Percentiles rank a stretch among this genome's conserved stretches.
These are phyloP conservation scores for Alnus glutinosa DNA, from an alignment of 306 rosid species.

Conservation along the genomic window DNA sequence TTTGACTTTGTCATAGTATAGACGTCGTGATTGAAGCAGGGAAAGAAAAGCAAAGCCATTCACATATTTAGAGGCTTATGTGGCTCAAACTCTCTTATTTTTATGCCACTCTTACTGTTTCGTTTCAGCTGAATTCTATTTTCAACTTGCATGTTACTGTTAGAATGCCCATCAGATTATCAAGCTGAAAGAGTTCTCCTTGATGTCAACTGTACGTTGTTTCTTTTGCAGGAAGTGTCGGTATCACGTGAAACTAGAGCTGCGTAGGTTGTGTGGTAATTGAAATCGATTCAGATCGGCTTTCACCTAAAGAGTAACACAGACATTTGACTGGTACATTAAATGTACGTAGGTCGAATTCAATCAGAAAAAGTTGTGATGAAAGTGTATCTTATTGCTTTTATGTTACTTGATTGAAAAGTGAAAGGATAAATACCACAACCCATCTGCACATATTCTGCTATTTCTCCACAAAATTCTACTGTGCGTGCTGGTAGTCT, in stretches of 20 bases:
- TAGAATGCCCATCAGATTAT: neutral
- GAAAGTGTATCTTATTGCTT: neutral
- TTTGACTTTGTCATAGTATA: neutral
- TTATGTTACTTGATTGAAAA: neutral
- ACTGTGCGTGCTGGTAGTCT: too few relatives aligned
- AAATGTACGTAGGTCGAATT: neutral
- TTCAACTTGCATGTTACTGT: constrained; percentile 6
- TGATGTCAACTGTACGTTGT: neutral
- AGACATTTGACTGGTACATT: neutral
- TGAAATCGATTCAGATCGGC: constrained; percentile 6
- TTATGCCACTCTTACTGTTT: neutral
- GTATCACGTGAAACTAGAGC: constrained; percentile 54
- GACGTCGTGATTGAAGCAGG: neutral
- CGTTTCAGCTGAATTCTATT: neutral
- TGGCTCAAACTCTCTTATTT: neutral
- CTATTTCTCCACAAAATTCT: neutral
- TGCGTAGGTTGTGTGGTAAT: constrained; percentile 28
- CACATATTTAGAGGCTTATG: too few relatives aligned
- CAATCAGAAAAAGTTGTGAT: neutral
- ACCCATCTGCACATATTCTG: constrained; percentile 8
- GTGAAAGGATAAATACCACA: neutral
- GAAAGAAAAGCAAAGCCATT: neutral
- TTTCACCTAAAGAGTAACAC: neutral
- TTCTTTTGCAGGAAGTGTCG: constrained; percentile 64
- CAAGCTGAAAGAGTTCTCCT: neutral